phyloP scores from a whole-genome alignment of 257 asterid species.

The Solanum ossicruentum region DNA sequence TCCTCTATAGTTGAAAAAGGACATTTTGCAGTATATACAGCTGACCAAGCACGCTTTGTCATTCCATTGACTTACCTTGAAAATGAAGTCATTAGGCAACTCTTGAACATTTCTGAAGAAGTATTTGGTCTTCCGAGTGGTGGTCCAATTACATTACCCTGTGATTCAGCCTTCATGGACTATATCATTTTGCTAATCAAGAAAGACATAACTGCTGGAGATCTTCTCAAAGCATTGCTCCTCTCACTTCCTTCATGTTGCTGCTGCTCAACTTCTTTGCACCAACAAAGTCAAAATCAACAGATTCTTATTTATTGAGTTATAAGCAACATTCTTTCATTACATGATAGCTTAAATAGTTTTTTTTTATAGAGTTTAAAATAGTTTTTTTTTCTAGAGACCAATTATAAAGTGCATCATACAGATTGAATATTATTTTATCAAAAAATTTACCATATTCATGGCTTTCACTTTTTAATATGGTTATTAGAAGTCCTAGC shows the following conservation, averaged over 20 bases:
- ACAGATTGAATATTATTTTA: background rate
- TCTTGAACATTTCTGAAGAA: no score
- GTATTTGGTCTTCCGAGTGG: no score
- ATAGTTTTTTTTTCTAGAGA: background rate
- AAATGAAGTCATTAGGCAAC: no score
- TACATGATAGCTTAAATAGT: background rate
- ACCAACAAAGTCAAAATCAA: background rate
- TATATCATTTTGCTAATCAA: no score
- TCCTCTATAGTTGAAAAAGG: no score
- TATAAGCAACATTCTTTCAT: background rate
- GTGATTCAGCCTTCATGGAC: no score
- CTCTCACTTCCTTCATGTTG: background rate
- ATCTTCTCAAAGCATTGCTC: background rate
- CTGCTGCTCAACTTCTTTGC: background rate
- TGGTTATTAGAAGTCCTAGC: background rate
- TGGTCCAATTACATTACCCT: no score
- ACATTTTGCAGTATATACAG: no score
- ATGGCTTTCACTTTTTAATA: background rate
- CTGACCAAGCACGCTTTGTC: no score
- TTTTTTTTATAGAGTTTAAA: background rate
- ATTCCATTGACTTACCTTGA: no score
- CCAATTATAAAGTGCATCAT: background rate
- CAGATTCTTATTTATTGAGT: no score
- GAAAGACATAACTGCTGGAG: background rate
- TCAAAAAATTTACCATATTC: background rate